phyloP scores from a whole-genome alignment of 106 monocot genomes.

The Xerophyta viscosa region DNA sequence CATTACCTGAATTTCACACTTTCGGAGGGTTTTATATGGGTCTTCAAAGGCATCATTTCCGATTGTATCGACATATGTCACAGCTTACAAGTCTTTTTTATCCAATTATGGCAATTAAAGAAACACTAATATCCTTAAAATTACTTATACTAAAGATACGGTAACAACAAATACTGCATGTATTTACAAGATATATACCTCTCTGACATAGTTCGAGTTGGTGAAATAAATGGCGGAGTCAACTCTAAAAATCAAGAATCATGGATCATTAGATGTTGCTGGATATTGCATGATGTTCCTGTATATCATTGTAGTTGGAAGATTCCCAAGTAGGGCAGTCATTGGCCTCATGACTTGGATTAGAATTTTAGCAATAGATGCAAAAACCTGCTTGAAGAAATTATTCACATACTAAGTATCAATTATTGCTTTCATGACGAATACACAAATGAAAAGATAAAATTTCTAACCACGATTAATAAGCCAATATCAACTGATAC shows the following conservation, averaged over 20 bases:
- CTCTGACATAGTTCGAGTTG: conserved; percentile 54
- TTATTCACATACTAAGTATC: background rate
- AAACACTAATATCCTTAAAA: too few relatives aligned
- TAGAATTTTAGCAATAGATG: conserved; percentile 62
- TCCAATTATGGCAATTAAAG: too few relatives aligned
- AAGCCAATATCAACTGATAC: conserved; percentile 77
- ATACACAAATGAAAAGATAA: background rate
- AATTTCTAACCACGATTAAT: conserved; percentile 59
- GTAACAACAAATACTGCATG: too few relatives aligned
- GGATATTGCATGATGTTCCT: conserved; percentile 59
- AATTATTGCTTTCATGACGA: background rate
- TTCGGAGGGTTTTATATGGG: conserved; percentile 36
- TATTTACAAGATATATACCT: too few relatives aligned
- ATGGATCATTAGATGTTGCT: conserved; percentile 30
- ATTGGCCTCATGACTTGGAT: conserved; percentile 62
- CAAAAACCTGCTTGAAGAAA: conserved; percentile 22
- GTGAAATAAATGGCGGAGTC: conserved; percentile 68
- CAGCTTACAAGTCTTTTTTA: too few relatives aligned
- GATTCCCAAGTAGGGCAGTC: conserved; percentile 45
- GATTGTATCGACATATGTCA: conserved; percentile 65
- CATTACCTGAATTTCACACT: conserved; percentile 49
- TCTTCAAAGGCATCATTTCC: conserved; percentile 67
- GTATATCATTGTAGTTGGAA: conserved; percentile 45
- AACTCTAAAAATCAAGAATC: conserved; percentile 45
- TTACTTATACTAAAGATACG: too few relatives aligned